Evolutionary conservation across 805 yeast species (phyloP), one percentile per base, ranked within the genome.

Genomic region (Sugiyamaella valdiviana): DNA sequence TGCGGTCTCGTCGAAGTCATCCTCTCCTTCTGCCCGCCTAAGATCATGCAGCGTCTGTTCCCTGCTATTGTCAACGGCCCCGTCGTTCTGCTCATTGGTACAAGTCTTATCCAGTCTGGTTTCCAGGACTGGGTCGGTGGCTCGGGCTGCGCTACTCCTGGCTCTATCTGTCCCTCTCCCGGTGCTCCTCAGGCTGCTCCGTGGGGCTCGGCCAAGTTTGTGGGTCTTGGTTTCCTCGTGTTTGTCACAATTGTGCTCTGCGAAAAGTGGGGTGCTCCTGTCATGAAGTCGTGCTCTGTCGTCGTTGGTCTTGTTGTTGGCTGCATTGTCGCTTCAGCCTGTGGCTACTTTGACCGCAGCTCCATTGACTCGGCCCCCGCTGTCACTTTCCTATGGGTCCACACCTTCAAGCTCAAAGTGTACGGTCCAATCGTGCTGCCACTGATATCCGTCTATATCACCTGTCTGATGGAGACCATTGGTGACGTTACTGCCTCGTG

Each of bases 61-160:
- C 96, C 96, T 16, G 90, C 95, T 35, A 69, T 87, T 46, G 96
- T 90, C 52, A 89, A 95, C 23, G 96, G 96, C 50, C 95, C 96
- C 7, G 96, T 89, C 41, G 96, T 89, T 24, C 67, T 89, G 48
- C 73, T 89, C 29, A 88, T 89, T 61, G 97, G 96, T 57, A 73
- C 82, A 40, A 69, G 74, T 22, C 74, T 89, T 57, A 74, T 88
- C 51, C 71, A 72, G 56, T 65, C 87, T 29, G 96, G 95, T 21
- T 82, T 89, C 66, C 66, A 78, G 60, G 87, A 89, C 66, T 87
- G 95, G 85, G 81, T 79, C 38, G 97, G 97, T 57, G 97, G 97
- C 45, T 73, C 87, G 12, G 82, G 80, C 22, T 66, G 69, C 50
- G 55, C 55, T 23, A 60, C 60, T 17, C 63, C 66, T 6, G 57